Evolutionary conservation across 192 early-diverging fungal species (phyloP), one percentile per base, ranked within the genome.

Genomic region (Linnemannia elongata): DNA sequence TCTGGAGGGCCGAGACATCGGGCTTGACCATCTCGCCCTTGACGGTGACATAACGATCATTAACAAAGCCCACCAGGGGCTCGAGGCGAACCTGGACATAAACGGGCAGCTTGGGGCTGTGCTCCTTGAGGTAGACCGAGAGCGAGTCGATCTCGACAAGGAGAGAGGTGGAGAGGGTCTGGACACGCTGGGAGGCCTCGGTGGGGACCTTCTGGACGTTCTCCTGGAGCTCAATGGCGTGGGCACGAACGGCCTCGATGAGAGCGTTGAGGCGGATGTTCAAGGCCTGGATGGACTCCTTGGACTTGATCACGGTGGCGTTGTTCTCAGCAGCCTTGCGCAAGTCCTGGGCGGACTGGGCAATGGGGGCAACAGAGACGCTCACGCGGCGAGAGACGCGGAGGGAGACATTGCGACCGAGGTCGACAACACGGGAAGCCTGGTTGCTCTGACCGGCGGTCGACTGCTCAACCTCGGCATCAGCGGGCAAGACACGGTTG

Each of bases 1-100:
- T 92, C 52, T 93, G 89, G 52, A 93, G 33, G 17, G 92, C 84
- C 33, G 90, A 71, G 5, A 89, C 82, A 35, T 94, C 90, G 10
- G 80, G 69, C 63, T 91, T 90, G 27, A 76, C 71, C 7, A 90
- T 81, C 81, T 94, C 90, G 5, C 82, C 81, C 45, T 88, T 84
- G 41, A 94, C 81, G 18, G 88, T 84, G 22, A 74, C 81, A 75
- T 94, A 94, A 70, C 90, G 88, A 73, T 90, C 83, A 41, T 87
- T 85, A 44, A 91, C 88, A 74, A 92, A 93, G n/a, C 54, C 63
- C 18, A 90, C 79, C 33, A 93, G 75, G 44, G 91, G 91, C 39
- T 89, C 74, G 13, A 94, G 72, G 36, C 87, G 89, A 9, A 60
- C 27, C 69, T 92, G 92, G 44, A 93, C 77, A 42, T 79, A 86